phyloP scores from a whole-genome alignment of 192 early-diverging fungal genomes.

The Podila epicladia region DNA sequence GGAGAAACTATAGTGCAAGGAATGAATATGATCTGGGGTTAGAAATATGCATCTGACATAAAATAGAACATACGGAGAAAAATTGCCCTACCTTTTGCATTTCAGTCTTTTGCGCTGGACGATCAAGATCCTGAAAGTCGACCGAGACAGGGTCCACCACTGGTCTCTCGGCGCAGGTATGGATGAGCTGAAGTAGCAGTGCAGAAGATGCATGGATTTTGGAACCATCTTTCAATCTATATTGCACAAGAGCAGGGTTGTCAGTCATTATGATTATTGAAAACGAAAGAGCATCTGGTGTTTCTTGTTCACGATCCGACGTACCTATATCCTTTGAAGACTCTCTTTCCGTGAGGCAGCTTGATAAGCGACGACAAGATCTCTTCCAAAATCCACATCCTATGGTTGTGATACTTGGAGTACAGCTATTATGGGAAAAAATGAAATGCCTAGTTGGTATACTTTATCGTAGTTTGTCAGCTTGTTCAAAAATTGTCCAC shows the following conservation, averaged over 20 bases:
- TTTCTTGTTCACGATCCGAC: slow-evolving; percentile 8
- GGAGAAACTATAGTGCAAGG: slow-evolving; percentile 4
- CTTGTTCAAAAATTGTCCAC: background rate
- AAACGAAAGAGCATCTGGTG: background rate
- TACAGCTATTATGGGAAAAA: slow-evolving; percentile 44
- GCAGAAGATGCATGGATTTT: slow-evolving; percentile 44
- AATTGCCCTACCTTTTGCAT: slow-evolving; percentile 18
- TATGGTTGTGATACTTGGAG: slow-evolving; percentile 65
- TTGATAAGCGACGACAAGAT: slow-evolving; percentile 79
- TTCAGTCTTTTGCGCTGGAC: slow-evolving; percentile 11
- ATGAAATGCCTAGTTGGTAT: background rate
- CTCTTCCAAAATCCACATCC: slow-evolving; percentile 88
- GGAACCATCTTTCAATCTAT: slow-evolving; percentile 31
- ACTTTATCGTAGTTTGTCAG: background rate
- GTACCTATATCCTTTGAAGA: slow-evolving; percentile 58
- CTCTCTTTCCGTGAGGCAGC: slow-evolving; percentile 67
- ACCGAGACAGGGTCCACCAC: background rate
- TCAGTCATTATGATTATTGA: background rate
- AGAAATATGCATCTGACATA: background rate
- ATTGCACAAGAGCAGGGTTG: background rate
- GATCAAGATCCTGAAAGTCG: slow-evolving; percentile 14
- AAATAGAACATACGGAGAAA: background rate
- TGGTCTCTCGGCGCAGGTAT: slow-evolving; percentile 19
- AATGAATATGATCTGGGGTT: background rate
- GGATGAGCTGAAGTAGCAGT: slow-evolving; percentile 41